Evolutionary conservation across 2,329 filamentous ascomycete species (phyloP), one percentile per base, ranked within the genome.

Genomic region (Dactylellina haptotyla): DNA sequence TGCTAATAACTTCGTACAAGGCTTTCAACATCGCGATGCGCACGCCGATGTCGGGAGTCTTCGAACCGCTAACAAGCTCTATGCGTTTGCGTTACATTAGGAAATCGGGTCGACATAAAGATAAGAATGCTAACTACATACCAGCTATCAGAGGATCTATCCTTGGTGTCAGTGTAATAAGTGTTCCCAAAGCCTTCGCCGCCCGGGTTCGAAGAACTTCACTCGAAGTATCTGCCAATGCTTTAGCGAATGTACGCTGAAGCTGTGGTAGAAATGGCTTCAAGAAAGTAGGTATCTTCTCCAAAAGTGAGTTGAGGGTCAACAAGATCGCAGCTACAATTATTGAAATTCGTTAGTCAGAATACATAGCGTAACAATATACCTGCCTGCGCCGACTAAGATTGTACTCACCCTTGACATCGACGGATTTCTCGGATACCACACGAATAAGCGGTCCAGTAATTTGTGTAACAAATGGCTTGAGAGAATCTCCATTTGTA

Each of bases 251-350:
- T 0, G 95, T 99, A 73, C 95, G 88, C 82, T 99, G 95, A 59
- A 99, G 86, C 80, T 99, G 95, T 8, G 95, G 95, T 79, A 99
- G 83, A 87, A 99, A 99, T 2, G 95, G 95, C 82, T 98, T 97
- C 74, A 99, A 86, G 77, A 96, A 94, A 8, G 90, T 87, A 0
- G 95, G 95, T 81, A 99, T 98, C 86, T 98, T 99, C 82, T 97
- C 93, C 37, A 99, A 84, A 28, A 99, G 84, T 77, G 96, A 97
- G 83, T 97, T 98, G 76, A 99, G 87, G 0, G 95, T 97, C 61
- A 96, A 86, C 74, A 99, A 84, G 80, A 99, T 97, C 43, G 95
- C 95, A 73, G 92, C 90, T 83, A 69, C 20, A 61, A 18, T 67
- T 45, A 25, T 23, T 16, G 39, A 10, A n/a, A 2, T 14, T 14